Percentiles rank a stretch among this genome's conserved stretches.
Evolutionary conservation across 78 protist genomes (phyloP).

Genomic region (Tieghemostelium lacteum): DNA sequence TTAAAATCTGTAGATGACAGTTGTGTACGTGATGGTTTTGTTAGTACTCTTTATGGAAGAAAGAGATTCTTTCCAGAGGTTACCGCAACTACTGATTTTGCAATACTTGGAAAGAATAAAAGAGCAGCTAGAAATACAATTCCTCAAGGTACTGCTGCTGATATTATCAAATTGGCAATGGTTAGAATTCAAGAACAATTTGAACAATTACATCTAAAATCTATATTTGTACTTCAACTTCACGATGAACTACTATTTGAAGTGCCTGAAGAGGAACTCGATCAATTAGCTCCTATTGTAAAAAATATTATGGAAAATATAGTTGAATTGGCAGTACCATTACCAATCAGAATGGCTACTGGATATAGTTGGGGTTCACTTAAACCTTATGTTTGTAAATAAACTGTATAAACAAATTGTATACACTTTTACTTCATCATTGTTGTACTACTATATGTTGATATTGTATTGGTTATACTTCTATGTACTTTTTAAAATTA

Average conservation of each 20-base stretch:
- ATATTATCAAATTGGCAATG: conserved; percentile 83
- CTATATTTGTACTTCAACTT: conserved; percentile 67
- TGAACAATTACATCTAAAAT: neutral
- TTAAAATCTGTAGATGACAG: neutral
- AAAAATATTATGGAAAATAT: conserved; percentile 63
- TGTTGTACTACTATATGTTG: no score
- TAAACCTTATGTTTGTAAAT: conserved; percentile 14
- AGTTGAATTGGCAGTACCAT: conserved; percentile 22
- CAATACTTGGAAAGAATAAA: conserved; percentile 22
- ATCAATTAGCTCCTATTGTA: conserved; percentile 4
- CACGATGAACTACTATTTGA: conserved; percentile 89
- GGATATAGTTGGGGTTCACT: conserved; percentile 73
- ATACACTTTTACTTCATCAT: no score
- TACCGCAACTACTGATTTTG: neutral
- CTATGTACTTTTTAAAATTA: no score
- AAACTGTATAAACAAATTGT: no score
- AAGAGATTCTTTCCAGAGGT: conserved; percentile 5
- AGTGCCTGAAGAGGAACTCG: conserved; percentile 23
- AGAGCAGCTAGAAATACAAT: conserved; percentile 75
- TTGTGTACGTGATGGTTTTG: conserved; percentile 8
- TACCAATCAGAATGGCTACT: conserved; percentile 33
- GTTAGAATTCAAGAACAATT: conserved; percentile 23
- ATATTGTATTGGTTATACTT: no score
- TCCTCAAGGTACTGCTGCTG: conserved; percentile 90
- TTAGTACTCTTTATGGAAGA: conserved; percentile 65